These are phyloP conservation scores for Bipolaris oryzae DNA, from an alignment of 2,329 filamentous ascomycete genomes.

Conservation along the genomic window DNA sequence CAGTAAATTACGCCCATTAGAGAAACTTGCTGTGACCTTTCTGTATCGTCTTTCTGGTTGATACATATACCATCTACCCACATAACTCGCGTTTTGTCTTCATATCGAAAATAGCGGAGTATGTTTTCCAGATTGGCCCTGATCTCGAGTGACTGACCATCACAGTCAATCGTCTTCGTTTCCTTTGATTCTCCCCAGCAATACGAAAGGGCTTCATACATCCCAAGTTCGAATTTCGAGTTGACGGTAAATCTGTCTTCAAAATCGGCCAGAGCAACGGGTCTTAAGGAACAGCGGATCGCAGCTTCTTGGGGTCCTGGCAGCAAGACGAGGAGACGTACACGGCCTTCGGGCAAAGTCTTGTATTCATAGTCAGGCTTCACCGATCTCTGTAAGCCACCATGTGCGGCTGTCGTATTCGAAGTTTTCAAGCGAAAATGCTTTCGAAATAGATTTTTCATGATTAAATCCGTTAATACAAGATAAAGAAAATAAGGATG, in stretches of 20 bases:
- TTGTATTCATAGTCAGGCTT: not conserved
- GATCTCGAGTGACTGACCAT: not conserved
- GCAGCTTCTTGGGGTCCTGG: not conserved
- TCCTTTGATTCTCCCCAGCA: not conserved
- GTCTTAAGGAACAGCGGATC: not conserved
- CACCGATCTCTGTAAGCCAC: too few species aligned
- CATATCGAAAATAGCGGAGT: not conserved
- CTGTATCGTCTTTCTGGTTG: not conserved
- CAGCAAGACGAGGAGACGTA: not conserved
- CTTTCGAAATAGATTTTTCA: not conserved
- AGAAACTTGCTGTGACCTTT: not conserved
- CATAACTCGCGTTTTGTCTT: not conserved
- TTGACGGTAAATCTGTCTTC: not conserved
- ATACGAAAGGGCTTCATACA: not conserved
- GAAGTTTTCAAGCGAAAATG: too few species aligned
- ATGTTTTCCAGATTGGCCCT: not conserved
- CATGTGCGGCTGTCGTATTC: not conserved
- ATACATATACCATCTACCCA: not conserved
- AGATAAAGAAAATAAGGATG: not conserved
- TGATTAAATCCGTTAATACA: not conserved
- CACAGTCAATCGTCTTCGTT: not conserved
- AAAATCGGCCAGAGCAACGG: not conserved
- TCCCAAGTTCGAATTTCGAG: not conserved
- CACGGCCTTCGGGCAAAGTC: not conserved
- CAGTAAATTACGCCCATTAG: not conserved